Evolutionary conservation across 805 yeast genomes (phyloP).

Genomic region (Saturnispora mendoncae): DNA sequence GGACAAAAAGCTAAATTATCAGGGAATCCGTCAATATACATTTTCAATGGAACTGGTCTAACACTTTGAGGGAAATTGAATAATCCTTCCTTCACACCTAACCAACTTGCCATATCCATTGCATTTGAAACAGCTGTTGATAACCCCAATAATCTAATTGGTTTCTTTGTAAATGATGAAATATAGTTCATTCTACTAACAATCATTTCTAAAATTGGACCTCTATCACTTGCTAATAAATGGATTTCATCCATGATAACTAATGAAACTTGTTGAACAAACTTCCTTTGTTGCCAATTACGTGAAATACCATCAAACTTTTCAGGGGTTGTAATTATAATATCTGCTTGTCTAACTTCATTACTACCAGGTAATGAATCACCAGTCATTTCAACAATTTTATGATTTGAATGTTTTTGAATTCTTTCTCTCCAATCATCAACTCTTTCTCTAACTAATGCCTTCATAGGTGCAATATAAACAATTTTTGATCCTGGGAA

Average conservation of each 20-base stretch:
- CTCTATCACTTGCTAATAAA: slow-evolving; percentile 75
- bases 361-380: slow-evolving; percentile 68
- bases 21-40: slow-evolving; percentile 83
- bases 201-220: slow-evolving; percentile 81
- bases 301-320: slow-evolving; percentile 84
- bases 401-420: slow-evolving; percentile 36
- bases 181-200: slow-evolving; percentile 80
- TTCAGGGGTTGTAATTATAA: slow-evolving; percentile 77
- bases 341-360: slow-evolving; percentile 60
- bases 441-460: slow-evolving; percentile 73
- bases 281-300: slow-evolving; percentile 72
- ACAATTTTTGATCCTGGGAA: slow-evolving; percentile 75
- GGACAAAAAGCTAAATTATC: slow-evolving; percentile 76
- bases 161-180: slow-evolving; percentile 48
- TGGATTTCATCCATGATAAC: slow-evolving; percentile 85
- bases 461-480: slow-evolving; percentile 86
- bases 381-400: slow-evolving; percentile 72
- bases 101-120: slow-evolving; percentile 79
- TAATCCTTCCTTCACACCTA: slow-evolving; percentile 63
- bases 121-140: slow-evolving; percentile 85
- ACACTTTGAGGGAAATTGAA: slow-evolving; percentile 78
- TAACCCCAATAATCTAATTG: slow-evolving; percentile 63
- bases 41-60: slow-evolving; percentile 77
- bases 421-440: slow-evolving; percentile 66
- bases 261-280: slow-evolving; percentile 65